Percentiles rank a stretch among this genome's conserved stretches.
These are phyloP conservation scores for Taphrina confusa DNA, from an alignment of 1,139 yeast species.

Conservation along the genomic window DNA sequence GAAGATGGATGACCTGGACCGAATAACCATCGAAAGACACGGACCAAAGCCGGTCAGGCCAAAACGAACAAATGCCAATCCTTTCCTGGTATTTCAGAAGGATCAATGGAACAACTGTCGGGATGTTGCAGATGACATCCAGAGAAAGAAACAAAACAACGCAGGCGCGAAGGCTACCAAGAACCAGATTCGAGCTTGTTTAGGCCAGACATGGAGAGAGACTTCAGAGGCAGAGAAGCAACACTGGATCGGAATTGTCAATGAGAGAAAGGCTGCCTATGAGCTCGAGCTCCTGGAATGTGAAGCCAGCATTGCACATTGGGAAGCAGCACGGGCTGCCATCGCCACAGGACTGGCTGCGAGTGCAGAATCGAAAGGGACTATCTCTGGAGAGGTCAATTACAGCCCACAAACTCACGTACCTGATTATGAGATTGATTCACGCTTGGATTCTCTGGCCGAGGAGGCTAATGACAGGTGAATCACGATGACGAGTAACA, in stretches of 20 bases:
- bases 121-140: constrained; percentile 46
- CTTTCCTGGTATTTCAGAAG: constrained; percentile 51
- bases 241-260: constrained; percentile 42
- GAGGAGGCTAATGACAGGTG: too few species aligned
- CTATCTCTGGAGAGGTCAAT: too few species aligned
- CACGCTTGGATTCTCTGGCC: too few species aligned
- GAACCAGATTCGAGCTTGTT: constrained; percentile 50
- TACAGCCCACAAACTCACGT: too few species aligned
- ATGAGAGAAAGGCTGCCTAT: constrained; percentile 3
- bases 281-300: neutral
- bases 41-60: constrained; percentile 51
- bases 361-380: too few species aligned
- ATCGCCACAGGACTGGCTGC: too few species aligned
- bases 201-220: constrained; percentile 52
- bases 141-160: constrained; percentile 44
- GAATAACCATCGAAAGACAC: constrained; percentile 42
- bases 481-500: too few species aligned
- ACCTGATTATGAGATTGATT: too few species aligned
- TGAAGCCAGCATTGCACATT: neutral
- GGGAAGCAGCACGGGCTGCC: constrained; percentile 1
- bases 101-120: constrained; percentile 52
- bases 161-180: constrained; percentile 48
- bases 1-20: constrained; percentile 42
- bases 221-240: constrained; percentile 48
- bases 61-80: constrained; percentile 49